Base-by-base conservation (phyloP, 306 rosid species). In the Cucumis hystrix region DNA sequence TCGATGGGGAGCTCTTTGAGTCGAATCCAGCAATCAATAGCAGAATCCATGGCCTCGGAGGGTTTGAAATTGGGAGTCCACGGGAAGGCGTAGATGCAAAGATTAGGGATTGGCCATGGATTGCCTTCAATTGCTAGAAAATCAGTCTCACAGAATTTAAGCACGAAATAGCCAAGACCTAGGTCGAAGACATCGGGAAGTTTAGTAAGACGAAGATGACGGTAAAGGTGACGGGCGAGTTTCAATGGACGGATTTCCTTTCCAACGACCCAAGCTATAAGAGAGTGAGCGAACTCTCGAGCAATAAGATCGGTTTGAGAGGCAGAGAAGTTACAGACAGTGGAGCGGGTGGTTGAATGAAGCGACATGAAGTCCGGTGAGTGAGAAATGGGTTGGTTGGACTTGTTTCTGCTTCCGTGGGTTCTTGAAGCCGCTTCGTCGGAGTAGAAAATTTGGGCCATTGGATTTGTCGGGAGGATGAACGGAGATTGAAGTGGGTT, bases 31-130 rank as follows among this genome's bases (percentile, higher is more conserved):
- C 3, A 40, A 49, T 71, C 76, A 49, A 49, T 28, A 25, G 16
- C 1, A 14, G 20, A 3, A 47, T 23, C 4, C 7, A 10, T 1
- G 12, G 78, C 30, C 13, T 74, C 65, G 1, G 78, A 74, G 51
- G 78, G 78, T 15, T 33, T 54, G 65, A 74, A 74, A 56, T 74
- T 55, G 17, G 65, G 78, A 18, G 0, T 35, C 78, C 78, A 74
- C 17, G 16, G 65, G 10, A 52, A 13, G n/a, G 23, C 28, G 28
- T 12, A 10, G 47, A 74, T 74, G 17, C 65, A 74, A 11, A 52
- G 12, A 12, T 74, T 74, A 18, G 78, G 78, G 33, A 74, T 74
- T 17, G 78, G n/a, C 78, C 78, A 74, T 0, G 78, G 78, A 54
- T 14, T 5, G 9, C 39, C 33, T 5, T 33, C 7, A 0, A 74